These are phyloP conservation scores for Telopea speciosissima DNA, from an alignment of 177 flowering plant genomes.

Conservation along the genomic window DNA sequence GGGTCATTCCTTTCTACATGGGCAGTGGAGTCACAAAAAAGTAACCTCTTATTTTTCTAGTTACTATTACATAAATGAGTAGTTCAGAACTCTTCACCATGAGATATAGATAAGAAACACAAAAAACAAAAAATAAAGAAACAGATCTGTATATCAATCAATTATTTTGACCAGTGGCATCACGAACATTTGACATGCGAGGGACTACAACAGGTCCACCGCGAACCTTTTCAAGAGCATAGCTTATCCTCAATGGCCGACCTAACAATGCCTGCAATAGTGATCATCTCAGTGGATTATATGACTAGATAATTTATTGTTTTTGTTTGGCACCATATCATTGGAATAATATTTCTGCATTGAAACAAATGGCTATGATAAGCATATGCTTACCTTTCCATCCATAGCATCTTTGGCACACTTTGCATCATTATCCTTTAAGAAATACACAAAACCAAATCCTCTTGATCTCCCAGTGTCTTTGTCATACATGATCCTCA, in stretches of 20 bases:
- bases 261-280: conserved; percentile 65
- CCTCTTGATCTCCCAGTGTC: conserved; percentile 85
- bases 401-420: conserved; percentile 87
- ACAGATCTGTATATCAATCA: conserved; percentile 15
- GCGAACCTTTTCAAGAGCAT: conserved; percentile 73
- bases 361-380: neutral
- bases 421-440: conserved; percentile 50
- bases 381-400: conserved; percentile 51
- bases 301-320: neutral
- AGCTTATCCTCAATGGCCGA: conserved; percentile 68
- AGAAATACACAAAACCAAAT: conserved; percentile 72
- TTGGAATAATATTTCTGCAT: neutral
- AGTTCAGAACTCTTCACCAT: conserved; percentile 6
- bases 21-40: neutral
- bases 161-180: conserved; percentile 13
- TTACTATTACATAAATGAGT: conserved; percentile 5
- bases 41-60: neutral
- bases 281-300: conserved; percentile 12
- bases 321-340: neutral
- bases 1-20: neutral
- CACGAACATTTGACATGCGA: conserved; percentile 41
- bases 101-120: neutral
- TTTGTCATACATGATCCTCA: conserved; percentile 74
- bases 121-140: neutral
- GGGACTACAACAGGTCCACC: conserved; percentile 78